These are phyloP conservation scores for Bacidia gigantensis DNA, from an alignment of 495 filamentous ascomycete species.

Conservation along the genomic window DNA sequence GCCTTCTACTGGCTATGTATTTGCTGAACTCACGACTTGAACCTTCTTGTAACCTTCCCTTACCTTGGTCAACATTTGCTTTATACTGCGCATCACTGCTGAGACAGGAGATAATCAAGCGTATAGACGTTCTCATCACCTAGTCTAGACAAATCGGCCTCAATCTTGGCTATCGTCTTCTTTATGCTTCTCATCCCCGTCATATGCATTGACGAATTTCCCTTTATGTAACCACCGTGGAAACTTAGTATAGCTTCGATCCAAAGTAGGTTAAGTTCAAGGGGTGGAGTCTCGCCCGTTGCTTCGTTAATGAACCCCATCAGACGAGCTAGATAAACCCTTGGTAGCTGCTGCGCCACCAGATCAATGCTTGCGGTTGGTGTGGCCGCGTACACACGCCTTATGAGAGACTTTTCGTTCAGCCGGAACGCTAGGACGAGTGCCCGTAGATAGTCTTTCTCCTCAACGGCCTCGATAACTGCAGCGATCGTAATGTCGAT, in stretches of 20 bases:
- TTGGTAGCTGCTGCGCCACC: constrained; percentile 65
- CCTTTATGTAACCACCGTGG: constrained; percentile 72
- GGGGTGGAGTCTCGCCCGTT: constrained; percentile 78
- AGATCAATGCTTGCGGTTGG: constrained; percentile 62
- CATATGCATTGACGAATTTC: constrained; percentile 60
- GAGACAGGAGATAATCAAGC: constrained; percentile 59
- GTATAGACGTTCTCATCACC: constrained; percentile 78
- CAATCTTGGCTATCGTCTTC: constrained; percentile 62
- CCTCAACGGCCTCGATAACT: constrained; percentile 58
- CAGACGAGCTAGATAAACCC: constrained; percentile 71
- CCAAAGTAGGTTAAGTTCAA: constrained; percentile 91
- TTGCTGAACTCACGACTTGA: too few species aligned
- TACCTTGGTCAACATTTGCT: neutral
- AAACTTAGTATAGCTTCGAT: constrained; percentile 68
- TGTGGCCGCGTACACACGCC: constrained; percentile 70
- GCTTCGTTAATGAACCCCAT: constrained; percentile 75
- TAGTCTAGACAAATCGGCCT: constrained; percentile 55
- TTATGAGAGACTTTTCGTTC: constrained; percentile 64
- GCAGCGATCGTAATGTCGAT: constrained; percentile 76
- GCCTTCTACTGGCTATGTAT: too few species aligned
- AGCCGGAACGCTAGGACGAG: constrained; percentile 94
- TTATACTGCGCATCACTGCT: neutral
- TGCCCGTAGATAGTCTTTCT: constrained; percentile 76
- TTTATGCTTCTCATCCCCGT: constrained; percentile 69
- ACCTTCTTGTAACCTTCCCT: neutral